Evolutionary conservation across 495 filamentous ascomycete genomes (phyloP).

Genomic region (Aspergillus heteromorphus): DNA sequence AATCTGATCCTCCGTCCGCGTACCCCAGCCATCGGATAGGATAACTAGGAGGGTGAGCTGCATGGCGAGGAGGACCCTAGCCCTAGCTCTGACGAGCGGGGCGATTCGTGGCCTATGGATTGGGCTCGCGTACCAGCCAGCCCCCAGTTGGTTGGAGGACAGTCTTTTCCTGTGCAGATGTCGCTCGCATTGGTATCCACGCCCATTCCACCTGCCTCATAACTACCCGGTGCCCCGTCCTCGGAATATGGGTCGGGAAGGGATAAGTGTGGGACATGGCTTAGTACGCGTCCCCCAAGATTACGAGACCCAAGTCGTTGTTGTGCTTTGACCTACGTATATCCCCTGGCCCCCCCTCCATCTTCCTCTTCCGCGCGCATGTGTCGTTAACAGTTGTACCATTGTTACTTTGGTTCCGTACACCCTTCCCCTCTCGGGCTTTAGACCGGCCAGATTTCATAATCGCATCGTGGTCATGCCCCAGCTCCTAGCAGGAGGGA

Average conservation of each 20-base stretch:
- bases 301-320: not conserved
- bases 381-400: too few relatives aligned
- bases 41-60: conserved; percentile 2
- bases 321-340: not conserved
- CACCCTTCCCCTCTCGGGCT: not conserved
- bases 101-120: conserved; percentile 13
- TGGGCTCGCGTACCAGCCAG: not conserved
- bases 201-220: conserved; percentile 2
- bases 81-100: conserved; percentile 11
- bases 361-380: not conserved
- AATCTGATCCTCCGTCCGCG: conserved; percentile 3
- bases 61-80: conserved; percentile 4
- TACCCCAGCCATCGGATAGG: not conserved
- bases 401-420: not conserved
- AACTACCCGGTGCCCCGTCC: not conserved
- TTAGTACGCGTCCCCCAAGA: not conserved
- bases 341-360: too few relatives aligned
- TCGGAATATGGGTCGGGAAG: not conserved
- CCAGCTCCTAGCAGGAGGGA: too few relatives aligned
- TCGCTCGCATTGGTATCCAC: not conserved
- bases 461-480: not conserved
- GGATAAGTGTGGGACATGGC: not conserved
- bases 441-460: not conserved
- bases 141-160: conserved; percentile 6
- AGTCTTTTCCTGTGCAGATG: conserved; percentile 3